phyloP scores from a whole-genome alignment of 305 asterid genomes.

The Fraxinus xanthoxyloides region DNA sequence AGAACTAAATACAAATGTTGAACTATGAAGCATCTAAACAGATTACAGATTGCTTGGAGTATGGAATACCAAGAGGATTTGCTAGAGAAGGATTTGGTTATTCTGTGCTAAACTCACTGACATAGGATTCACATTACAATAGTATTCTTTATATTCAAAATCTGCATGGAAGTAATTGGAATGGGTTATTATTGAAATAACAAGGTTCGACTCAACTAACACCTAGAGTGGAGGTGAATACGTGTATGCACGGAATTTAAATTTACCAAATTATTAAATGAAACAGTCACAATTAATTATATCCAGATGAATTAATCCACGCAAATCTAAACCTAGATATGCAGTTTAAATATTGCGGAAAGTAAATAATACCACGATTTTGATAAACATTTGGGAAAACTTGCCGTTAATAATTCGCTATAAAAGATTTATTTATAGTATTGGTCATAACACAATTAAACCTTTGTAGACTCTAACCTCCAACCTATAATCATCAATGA shows the following conservation, averaged over 20 bases:
- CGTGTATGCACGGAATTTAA: background rate
- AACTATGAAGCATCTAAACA: background rate
- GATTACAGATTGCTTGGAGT: background rate
- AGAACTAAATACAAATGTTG: background rate
- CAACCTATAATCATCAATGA: background rate
- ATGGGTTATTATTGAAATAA: background rate
- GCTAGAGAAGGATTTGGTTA: background rate
- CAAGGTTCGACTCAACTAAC: background rate
- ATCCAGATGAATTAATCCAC: background rate
- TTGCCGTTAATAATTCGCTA: background rate
- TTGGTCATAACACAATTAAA: background rate
- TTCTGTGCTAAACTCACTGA: background rate
- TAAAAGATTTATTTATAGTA: no score
- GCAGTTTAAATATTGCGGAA: background rate
- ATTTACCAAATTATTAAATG: background rate
- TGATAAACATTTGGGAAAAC: background rate
- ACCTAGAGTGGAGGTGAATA: background rate
- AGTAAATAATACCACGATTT: background rate
- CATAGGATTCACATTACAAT: background rate
- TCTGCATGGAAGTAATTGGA: background rate
- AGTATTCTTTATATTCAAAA: background rate
- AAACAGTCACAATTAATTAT: background rate
- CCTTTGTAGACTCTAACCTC: background rate
- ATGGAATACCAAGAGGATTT: background rate
- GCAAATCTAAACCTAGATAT: background rate